Percentiles rank a stretch among this genome's conserved stretches.
These are phyloP conservation scores for Paramecium primaurelia DNA, from an alignment of 73 alveolate genomes.

Conservation along the genomic window DNA sequence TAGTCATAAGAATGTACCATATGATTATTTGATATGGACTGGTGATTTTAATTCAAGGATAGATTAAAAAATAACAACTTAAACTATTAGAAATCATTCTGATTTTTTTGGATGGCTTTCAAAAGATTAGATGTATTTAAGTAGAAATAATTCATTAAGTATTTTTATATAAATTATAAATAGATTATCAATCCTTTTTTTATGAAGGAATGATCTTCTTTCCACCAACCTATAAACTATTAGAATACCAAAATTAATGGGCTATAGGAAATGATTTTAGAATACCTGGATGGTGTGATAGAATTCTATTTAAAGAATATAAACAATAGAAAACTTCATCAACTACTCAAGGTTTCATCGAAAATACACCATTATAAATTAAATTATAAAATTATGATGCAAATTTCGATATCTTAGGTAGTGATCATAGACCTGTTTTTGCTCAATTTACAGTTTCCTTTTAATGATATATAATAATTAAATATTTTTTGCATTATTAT, in stretches of 20 bases:
- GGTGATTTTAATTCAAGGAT: constrained; percentile 95
- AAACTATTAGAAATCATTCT: constrained; percentile 24
- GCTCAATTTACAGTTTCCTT: constrained; percentile 61
- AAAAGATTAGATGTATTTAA: constrained; percentile 6
- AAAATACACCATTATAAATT: background rate
- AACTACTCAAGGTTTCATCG: background rate
- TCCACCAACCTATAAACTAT: constrained; percentile 90
- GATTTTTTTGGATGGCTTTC: constrained; percentile 23
- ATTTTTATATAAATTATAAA: background rate
- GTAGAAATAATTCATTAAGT: background rate
- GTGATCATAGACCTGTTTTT: constrained; percentile 86
- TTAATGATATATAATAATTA: background rate
- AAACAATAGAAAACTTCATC: background rate
- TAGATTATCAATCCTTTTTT: constrained; percentile 62
- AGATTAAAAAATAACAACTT: constrained; percentile 58
- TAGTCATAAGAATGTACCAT: background rate
- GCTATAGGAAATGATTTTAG: constrained; percentile 69
- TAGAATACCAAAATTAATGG: constrained; percentile 70
- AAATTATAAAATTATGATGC: constrained; percentile 51
- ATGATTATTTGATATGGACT: constrained; percentile 83
- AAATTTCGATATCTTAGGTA: constrained; percentile 40
- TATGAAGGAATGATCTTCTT: constrained; percentile 88
- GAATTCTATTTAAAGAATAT: constrained; percentile 79
- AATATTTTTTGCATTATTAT: background rate
- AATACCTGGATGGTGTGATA: constrained; percentile 95